A percentile compares a stretch with the other conserved stretches of the same genome.
Evolutionary conservation across 2,329 filamentous ascomycete genomes (phyloP).

Genomic region (Claviceps sp.): DNA sequence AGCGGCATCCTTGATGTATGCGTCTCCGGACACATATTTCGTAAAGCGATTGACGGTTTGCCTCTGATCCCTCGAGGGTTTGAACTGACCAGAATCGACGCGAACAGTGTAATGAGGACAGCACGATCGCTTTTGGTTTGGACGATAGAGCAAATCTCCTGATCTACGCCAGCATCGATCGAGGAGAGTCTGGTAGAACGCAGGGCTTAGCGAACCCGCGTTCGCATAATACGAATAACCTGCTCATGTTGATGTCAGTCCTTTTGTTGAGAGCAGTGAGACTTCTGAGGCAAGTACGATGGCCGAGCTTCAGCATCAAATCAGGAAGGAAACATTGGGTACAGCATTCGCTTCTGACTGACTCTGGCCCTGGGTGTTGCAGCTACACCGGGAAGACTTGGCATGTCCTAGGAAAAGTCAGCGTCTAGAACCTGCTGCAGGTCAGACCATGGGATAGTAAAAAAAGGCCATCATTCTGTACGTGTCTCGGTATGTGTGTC

Average conservation of each 20-base stretch:
- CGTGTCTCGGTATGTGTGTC: neutral
- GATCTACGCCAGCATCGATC: constrained; percentile 70
- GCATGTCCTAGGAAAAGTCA: constrained; percentile 29
- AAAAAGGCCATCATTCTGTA: neutral
- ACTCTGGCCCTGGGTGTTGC: constrained; percentile 32
- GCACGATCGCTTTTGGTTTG: constrained; percentile 66
- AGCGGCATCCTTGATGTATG: constrained; percentile 51
- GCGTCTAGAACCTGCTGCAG: constrained; percentile 4
- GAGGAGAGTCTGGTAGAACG: constrained; percentile 58
- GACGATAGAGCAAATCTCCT: constrained; percentile 59
- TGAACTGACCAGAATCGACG: constrained; percentile 52
- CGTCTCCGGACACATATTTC: constrained; percentile 52
- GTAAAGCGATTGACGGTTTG: constrained; percentile 69
- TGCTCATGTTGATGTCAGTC: constrained; percentile 23
- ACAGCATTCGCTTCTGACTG: constrained; percentile 31
- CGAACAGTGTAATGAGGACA: constrained; percentile 86
- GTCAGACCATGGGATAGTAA: neutral
- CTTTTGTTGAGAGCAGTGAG: constrained; percentile 8
- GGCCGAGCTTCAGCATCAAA: neutral
- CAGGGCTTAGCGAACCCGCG: constrained; percentile 45
- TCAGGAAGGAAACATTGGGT: neutral
- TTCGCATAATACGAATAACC: constrained; percentile 62
- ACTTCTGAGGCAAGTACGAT: neutral
- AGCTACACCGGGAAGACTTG: constrained; percentile 39
- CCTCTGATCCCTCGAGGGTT: constrained; percentile 57